Evolutionary conservation across 2,329 filamentous ascomycete species (phyloP).

Genomic region (Diplocarpon rosae): DNA sequence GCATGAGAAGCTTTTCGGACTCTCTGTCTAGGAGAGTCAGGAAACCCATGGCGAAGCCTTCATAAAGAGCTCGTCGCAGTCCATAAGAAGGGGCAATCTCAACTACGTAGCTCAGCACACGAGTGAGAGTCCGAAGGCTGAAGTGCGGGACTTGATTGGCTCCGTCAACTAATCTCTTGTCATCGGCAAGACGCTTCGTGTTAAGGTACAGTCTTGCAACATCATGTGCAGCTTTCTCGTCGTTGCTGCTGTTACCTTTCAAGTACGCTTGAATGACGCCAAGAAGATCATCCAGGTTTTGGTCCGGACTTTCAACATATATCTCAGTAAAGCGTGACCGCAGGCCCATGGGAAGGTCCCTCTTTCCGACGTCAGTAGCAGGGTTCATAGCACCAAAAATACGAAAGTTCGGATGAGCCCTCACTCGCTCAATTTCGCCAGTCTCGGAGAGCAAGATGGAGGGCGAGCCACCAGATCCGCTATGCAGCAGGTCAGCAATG

Average conservation of each 20-base stretch:
- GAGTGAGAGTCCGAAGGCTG: conserved; percentile 85
- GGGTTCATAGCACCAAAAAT: conserved; percentile 99
- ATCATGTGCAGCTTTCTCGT: conserved; percentile 65
- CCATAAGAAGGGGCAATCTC: conserved; percentile 78
- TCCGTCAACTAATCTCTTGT: conserved; percentile 83
- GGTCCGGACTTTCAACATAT: conserved; percentile 85
- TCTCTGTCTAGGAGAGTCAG: conserved; percentile 74
- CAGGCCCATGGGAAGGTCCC: conserved; percentile 80
- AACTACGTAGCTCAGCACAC: conserved; percentile 78
- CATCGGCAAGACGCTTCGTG: conserved; percentile 69
- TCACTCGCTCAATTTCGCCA: conserved; percentile 80
- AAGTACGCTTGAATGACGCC: conserved; percentile 85
- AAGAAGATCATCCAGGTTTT: conserved; percentile 73
- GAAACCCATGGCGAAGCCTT: conserved; percentile 98
- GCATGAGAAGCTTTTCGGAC: conserved; percentile 69
- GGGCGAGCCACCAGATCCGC: conserved; percentile 58
- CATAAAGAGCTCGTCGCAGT: conserved; percentile 73
- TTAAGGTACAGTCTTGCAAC: conserved; percentile 81
- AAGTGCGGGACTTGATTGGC: conserved; percentile 95
- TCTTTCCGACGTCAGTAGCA: conserved; percentile 92
- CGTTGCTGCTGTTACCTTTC: conserved; percentile 56
- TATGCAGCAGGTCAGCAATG: conserved; percentile 74
- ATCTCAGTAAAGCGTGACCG: conserved; percentile 91
- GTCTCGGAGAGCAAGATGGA: conserved; percentile 88
- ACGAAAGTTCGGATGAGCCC: conserved; percentile 84